Base-by-base conservation (phyloP, 2,329 filamentous ascomycete species). In the Colletotrichum costaricense region DNA sequence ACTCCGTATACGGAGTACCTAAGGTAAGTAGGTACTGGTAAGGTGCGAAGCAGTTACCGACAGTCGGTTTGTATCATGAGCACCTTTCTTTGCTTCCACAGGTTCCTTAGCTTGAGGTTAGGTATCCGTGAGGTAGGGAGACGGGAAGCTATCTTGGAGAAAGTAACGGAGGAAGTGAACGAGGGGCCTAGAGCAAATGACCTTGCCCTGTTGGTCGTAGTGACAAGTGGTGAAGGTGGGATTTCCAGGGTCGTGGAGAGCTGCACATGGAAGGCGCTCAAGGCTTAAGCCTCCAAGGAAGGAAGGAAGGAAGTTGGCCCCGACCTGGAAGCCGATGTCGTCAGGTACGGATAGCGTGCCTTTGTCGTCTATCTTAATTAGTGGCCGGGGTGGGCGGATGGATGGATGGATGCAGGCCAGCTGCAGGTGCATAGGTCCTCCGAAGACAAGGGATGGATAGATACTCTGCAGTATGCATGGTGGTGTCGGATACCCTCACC, bases 181-280 rank as follows among this genome's bases (percentile, higher is more conserved):
- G 22, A 56, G 54, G 24, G 22, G 26, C 54, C 22, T 56, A 56
- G 22, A 56, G 22, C n/a, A 28, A 24, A 24, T 52, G 22, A 30
- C 52, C n/a, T 38, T 57, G 24, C 52, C 63, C 0, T 56, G 33
- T 42, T 65, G 63, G 62, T 65, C 52, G 33, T 65, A 57, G 63
- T 19, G 30, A 55, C 49, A 14, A 30, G 30, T 22, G 30, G 19
- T 33, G 57, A 33, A 22, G n/a, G 56, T 35, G 49, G 58, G 58
- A 62, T 63, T 73, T 71, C 67, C 49, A 71, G 71, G 60, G 67
- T 58, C 56, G 56, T 49, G n/a, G 49, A 60, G 26, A 58, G 33
- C 49, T 59, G 56, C 59, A 68, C 62, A 54, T 63, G 59, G 64
- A 58, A 64, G 26, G 28, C 14, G 14, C 38, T 16, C 16, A 42